Evolutionary conservation across 2,329 filamentous ascomycete species (phyloP).

Genomic region (Parasarocladium wereldwijsianum): DNA sequence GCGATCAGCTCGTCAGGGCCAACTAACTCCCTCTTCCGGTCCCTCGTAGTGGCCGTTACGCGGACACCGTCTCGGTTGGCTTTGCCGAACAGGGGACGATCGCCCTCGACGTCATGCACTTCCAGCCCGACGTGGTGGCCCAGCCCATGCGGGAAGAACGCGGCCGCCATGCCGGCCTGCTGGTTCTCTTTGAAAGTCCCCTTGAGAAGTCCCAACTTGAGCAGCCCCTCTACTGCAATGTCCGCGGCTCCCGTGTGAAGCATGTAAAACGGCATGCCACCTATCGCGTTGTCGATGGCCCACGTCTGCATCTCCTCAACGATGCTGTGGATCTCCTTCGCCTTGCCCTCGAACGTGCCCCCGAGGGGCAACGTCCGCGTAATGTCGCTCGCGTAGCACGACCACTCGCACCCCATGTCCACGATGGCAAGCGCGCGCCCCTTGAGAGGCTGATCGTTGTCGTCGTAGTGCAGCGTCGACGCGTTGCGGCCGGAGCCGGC

Average conservation of each 20-base stretch:
- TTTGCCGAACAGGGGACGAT: constrained; percentile 17
- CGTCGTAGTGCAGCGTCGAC: constrained; percentile 72
- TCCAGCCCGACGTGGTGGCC: constrained; percentile 54
- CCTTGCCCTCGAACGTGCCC: constrained; percentile 55
- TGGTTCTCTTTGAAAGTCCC: constrained; percentile 42
- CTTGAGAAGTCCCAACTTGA: constrained; percentile 56
- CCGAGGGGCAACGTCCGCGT: constrained; percentile 75
- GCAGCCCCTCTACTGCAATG: constrained; percentile 56
- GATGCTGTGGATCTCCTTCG: constrained; percentile 50
- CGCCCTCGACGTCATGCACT: constrained; percentile 42
- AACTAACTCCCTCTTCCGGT: constrained; percentile 26
- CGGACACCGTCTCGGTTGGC: not conserved
- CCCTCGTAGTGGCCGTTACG: constrained; percentile 12
- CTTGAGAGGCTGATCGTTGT: constrained; percentile 58
- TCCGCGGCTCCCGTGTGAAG: constrained; percentile 60
- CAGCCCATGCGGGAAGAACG: constrained; percentile 53
- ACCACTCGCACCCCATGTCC: constrained; percentile 77
- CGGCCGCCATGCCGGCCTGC: constrained; percentile 34
- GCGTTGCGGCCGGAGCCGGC: constrained; percentile 73
- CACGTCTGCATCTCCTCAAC: constrained; percentile 70
- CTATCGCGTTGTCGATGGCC: constrained; percentile 54
- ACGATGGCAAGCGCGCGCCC: constrained; percentile 64
- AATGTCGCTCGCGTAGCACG: constrained; percentile 78
- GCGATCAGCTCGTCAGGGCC: constrained; percentile 18
- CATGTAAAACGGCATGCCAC: constrained; percentile 55